Evolutionary conservation across 805 yeast genomes (phyloP).

Genomic region (Zygosaccharomyces rouxii): DNA sequence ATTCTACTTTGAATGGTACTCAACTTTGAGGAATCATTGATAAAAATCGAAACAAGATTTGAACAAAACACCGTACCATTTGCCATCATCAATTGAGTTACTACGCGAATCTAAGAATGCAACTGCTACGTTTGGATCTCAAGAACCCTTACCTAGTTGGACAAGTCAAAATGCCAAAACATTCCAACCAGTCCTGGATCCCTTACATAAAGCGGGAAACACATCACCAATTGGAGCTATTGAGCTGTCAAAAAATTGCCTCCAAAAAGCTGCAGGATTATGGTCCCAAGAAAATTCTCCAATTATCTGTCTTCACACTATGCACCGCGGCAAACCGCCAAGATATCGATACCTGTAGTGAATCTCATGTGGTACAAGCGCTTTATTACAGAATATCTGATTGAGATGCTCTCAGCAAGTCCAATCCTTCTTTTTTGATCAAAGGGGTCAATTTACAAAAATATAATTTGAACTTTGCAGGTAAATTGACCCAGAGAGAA

Average conservation of each 20-base stretch:
- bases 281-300: slow-evolving; percentile 27
- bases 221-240: slow-evolving; percentile 18
- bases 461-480: slow-evolving; percentile 29
- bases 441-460: slow-evolving; percentile 26
- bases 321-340: slow-evolving; percentile 26
- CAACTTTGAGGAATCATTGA: slow-evolving; percentile 20
- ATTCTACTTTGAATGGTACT: slow-evolving; percentile 22
- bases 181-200: slow-evolving; percentile 21
- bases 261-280: slow-evolving; percentile 28
- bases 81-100: slow-evolving; percentile 24
- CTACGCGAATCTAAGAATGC: slow-evolving; percentile 25
- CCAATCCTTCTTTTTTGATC: slow-evolving; percentile 32
- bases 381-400: slow-evolving; percentile 32
- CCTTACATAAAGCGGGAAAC: slow-evolving; percentile 19
- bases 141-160: slow-evolving; percentile 25
- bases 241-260: slow-evolving; percentile 20
- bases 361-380: slow-evolving; percentile 33
- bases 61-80: slow-evolving; percentile 14
- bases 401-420: slow-evolving; percentile 27
- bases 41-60: slow-evolving; percentile 15
- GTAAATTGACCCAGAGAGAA: slow-evolving; percentile 29
- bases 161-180: slow-evolving; percentile 20
- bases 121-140: slow-evolving; percentile 22
- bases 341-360: slow-evolving; percentile 23
- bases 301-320: slow-evolving; percentile 31